Evolutionary conservation across 2,329 filamentous ascomycete species (phyloP), one percentile per base, ranked within the genome.

Genomic region (Cryphonectria radicalis): DNA sequence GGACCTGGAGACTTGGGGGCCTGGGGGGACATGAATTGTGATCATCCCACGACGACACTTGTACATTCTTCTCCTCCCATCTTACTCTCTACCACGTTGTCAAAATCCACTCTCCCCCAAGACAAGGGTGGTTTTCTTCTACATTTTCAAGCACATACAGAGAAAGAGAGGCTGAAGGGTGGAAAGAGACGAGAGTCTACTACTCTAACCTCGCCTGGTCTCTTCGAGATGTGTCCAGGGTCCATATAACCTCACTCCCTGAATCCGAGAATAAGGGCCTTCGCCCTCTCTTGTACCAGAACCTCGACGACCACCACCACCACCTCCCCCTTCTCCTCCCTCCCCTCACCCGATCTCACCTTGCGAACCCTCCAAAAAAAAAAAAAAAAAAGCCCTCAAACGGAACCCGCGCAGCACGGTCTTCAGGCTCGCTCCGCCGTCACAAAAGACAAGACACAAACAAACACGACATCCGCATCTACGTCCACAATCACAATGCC

Each of bases 401-500:
- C 10, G 37, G 13, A 40, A 40, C 37, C 10, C 37, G 10, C 37
- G 37, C 8, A 40, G 13, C 37, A 40, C 37, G 37, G 10, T 40
- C 37, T 40, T 10, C 37, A 1, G 55, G 55, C 32, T 22, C 35
- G 35, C 59, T 4, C 6, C 35, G 35, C 32, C 19, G 17, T 25
- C 10, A n/a, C 46, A 40, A 6, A 28, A 28, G 22, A n/a, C 35
- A 28, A 35, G 32, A 35, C 53, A 35, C 10, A 68, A 65, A 42
- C n/a, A 43, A 43, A 68, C 13, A 35, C 50, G 4, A 50, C 22
- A 19, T 10, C 22, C 53, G n/a, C 46, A 53, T 11, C 46, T 17
- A 53, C 25, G 37, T 14, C 2, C 42, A 66, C 32, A 67, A 67
- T 42, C 46, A 71, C 42, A 10, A 88, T 90, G 88, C 79, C 87